These are phyloP conservation scores for Lichtheimia ramosa DNA, from an alignment of 371 early-diverging fungal species.

Conservation along the genomic window DNA sequence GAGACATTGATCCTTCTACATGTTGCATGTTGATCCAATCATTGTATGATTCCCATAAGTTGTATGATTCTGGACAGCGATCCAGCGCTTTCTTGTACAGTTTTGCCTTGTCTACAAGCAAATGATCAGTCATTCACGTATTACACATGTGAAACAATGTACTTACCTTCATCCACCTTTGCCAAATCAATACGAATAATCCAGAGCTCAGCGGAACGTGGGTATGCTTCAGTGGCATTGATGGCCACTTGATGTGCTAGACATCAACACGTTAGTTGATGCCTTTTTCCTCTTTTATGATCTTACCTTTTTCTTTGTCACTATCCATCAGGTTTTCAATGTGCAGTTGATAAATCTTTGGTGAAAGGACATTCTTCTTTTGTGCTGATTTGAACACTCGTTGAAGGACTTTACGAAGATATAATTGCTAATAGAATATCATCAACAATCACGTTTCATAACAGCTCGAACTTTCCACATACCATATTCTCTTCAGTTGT, in stretches of 20 bases:
- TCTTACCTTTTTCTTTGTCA: constrained; percentile 4
- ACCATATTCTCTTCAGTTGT: constrained; percentile 62
- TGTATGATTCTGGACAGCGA: constrained; percentile 34
- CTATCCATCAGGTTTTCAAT: constrained; percentile 16
- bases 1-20: constrained; percentile 5
- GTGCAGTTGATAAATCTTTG: constrained; percentile 52
- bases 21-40: constrained; percentile 24
- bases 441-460: not conserved
- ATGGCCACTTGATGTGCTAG: constrained; percentile 34
- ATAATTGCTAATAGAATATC: constrained; percentile 41
- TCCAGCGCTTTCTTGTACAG: constrained; percentile 34
- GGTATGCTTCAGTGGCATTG: constrained; percentile 39
- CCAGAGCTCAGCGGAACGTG: constrained; percentile 45
- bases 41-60: constrained; percentile 51
- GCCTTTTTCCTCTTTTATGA: constrained; percentile 11
- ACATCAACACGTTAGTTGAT: not conserved
- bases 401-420: constrained; percentile 29
- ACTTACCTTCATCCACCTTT: constrained; percentile 9
- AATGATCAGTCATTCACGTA: no score
- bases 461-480: constrained; percentile 2
- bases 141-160: no score
- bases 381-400: constrained; percentile 38
- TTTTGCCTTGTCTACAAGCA: not conserved
- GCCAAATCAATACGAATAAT: constrained; percentile 26
- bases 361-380: constrained; percentile 40